Evolutionary conservation across 2,329 filamentous ascomycete species (phyloP).

Genomic region (Clonostachys byssicola): DNA sequence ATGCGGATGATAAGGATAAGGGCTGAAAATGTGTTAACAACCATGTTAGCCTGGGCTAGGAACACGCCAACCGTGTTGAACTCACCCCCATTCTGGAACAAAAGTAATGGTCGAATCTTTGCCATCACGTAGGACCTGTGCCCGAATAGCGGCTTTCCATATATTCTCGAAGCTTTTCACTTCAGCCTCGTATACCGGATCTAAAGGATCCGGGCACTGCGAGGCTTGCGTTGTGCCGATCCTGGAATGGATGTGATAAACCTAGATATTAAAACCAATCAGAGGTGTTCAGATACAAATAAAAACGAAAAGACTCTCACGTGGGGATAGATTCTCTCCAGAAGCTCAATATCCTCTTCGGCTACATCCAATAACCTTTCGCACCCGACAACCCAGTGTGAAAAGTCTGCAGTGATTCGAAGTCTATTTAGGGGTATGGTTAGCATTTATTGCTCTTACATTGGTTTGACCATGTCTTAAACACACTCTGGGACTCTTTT

Average conservation of each 20-base stretch:
- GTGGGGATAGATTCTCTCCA: conserved; percentile 17
- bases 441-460: background rate
- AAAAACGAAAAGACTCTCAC: conserved; percentile 8
- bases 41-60: too few species aligned
- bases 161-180: conserved; percentile 21
- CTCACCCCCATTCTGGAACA: conserved; percentile 5
- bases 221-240: conserved; percentile 28
- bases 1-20: too few species aligned
- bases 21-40: too few species aligned
- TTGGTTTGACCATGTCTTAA: background rate
- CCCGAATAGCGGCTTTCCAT: conserved; percentile 9
- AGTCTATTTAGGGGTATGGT: conserved; percentile 4
- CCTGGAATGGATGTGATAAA: conserved; percentile 24
- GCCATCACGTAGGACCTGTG: background rate
- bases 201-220: conserved; percentile 25
- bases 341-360: conserved; percentile 10
- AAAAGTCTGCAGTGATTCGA: conserved; percentile 16
- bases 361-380: conserved; percentile 11
- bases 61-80: too few species aligned
- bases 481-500: conserved; percentile 18
- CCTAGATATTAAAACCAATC: conserved; percentile 8
- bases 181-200: conserved; percentile 18
- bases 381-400: conserved; percentile 14
- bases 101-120: background rate
- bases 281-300: background rate